phyloP scores from a whole-genome alignment of 345 rosid species.

The Trapa incisa region DNA sequence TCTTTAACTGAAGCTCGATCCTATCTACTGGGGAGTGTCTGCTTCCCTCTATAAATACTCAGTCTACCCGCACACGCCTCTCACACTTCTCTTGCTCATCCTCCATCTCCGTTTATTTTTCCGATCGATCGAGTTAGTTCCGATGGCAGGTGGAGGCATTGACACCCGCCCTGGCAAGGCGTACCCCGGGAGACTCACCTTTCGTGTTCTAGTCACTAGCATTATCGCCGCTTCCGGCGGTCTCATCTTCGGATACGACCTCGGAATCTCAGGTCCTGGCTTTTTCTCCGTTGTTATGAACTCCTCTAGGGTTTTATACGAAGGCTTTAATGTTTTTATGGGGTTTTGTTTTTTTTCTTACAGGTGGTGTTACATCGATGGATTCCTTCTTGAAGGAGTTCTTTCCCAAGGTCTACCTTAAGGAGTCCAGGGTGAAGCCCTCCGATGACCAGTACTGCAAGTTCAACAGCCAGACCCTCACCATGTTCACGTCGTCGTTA shows the following conservation, averaged over 20 bases:
- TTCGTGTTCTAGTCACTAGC: slow-evolving; percentile 16
- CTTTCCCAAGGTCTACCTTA: slow-evolving; percentile 19
- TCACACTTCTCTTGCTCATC: too few species aligned
- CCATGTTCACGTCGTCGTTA: slow-evolving; percentile 30
- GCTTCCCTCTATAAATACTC: too few species aligned
- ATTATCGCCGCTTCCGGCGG: slow-evolving; percentile 27
- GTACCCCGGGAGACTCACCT: slow-evolving; percentile 23
- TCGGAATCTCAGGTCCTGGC: slow-evolving; percentile 29
- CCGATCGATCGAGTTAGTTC: neutral
- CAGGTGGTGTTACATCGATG: slow-evolving; percentile 38
- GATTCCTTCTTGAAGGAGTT: slow-evolving; percentile 24
- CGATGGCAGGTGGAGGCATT: slow-evolving; percentile 27
- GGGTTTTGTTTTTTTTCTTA: neutral
- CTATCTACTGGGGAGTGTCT: too few species aligned
- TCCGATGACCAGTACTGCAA: slow-evolving; percentile 30
- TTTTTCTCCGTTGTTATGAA: neutral
- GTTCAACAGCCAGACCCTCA: slow-evolving; percentile 18
- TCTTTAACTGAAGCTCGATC: too few species aligned
- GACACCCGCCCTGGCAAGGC: slow-evolving; percentile 5
- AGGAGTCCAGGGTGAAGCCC: slow-evolving; percentile 10
- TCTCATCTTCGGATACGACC: slow-evolving; percentile 29
- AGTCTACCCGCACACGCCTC: too few species aligned
- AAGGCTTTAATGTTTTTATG: too few species aligned
- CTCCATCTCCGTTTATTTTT: too few species aligned
- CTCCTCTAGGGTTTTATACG: too few species aligned